Evolutionary conservation across 768 basidiomycete species (phyloP).

Genomic region (Lactifluus volemus): DNA sequence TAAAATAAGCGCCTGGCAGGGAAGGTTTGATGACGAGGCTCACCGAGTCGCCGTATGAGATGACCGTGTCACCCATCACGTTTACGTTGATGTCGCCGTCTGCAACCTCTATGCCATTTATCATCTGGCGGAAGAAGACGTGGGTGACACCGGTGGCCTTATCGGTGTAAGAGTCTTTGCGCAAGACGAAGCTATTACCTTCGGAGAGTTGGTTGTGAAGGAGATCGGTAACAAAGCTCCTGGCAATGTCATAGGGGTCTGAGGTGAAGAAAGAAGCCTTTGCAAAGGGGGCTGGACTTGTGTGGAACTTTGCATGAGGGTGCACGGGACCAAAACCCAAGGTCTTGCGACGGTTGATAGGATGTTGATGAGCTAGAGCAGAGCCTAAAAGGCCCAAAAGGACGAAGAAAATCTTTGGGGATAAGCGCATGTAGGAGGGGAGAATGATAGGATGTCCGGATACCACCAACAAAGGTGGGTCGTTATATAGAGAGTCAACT

Average conservation of each 20-base stretch:
- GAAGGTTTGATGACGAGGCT: not conserved
- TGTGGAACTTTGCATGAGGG: conserved; percentile 59
- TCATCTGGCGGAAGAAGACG: conserved; percentile 76
- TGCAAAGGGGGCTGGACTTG: conserved; percentile 34
- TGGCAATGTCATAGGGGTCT: conserved; percentile 56
- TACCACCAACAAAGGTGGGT: conserved; percentile 6
- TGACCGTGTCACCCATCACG: conserved; percentile 33
- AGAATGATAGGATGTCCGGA: not conserved
- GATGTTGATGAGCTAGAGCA: conserved; percentile 11
- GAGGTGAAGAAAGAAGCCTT: conserved; percentile 20
- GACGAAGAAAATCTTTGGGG: conserved; percentile 8
- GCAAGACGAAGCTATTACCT: conserved; percentile 45
- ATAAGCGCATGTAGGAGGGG: conserved; percentile 14
- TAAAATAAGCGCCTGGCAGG: not conserved
- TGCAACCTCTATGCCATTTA: conserved; percentile 80
- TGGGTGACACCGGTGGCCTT: conserved; percentile 79
- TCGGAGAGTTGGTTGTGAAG: conserved; percentile 32
- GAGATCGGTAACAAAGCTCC: conserved; percentile 47
- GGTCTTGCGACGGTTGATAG: conserved; percentile 61
- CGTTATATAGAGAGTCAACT: not conserved
- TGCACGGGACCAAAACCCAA: conserved; percentile 82
- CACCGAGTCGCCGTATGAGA: conserved; percentile 16
- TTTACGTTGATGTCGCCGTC: conserved; percentile 94
- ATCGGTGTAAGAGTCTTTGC: conserved; percentile 85
- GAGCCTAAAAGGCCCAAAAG: conserved; percentile 20